These are phyloP conservation scores for Gilbertella persicaria DNA, from an alignment of 371 early-diverging fungal species.

Conservation along the genomic window DNA sequence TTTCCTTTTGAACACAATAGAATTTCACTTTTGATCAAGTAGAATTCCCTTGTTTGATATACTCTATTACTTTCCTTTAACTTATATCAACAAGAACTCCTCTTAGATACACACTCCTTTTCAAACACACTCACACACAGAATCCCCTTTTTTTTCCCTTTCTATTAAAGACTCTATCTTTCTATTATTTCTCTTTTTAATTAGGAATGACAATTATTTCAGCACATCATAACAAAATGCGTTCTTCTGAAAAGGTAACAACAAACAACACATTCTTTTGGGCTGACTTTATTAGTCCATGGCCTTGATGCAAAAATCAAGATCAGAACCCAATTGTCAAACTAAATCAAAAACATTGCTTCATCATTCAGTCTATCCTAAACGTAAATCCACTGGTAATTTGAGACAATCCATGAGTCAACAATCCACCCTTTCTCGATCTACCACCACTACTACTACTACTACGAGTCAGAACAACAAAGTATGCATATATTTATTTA, in stretches of 20 bases:
- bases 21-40: neutral
- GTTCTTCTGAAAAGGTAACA: constrained; percentile 21
- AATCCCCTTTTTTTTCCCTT: neutral
- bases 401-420: constrained; percentile 33
- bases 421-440: constrained; percentile 10
- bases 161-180: neutral
- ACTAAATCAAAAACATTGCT: constrained; percentile 21
- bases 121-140: neutral
- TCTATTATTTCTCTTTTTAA: neutral
- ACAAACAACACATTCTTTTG: constrained; percentile 2
- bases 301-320: constrained; percentile 45
- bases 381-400: constrained; percentile 54
- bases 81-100: neutral
- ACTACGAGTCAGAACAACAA: neutral
- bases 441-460: constrained; percentile 17
- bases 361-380: constrained; percentile 28
- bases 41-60: neutral
- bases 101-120: neutral
- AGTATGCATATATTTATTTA: too few species aligned
- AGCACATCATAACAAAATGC: constrained; percentile 9
- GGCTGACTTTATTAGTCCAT: constrained; percentile 8
- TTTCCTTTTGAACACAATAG: neutral
- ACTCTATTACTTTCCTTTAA: neutral
- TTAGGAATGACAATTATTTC: constrained; percentile 20
- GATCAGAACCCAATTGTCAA: constrained; percentile 45